Evolutionary conservation across 495 filamentous ascomycete genomes (phyloP), one percentile per base, ranked within the genome.

Genomic region (Cryomyces minteri): DNA sequence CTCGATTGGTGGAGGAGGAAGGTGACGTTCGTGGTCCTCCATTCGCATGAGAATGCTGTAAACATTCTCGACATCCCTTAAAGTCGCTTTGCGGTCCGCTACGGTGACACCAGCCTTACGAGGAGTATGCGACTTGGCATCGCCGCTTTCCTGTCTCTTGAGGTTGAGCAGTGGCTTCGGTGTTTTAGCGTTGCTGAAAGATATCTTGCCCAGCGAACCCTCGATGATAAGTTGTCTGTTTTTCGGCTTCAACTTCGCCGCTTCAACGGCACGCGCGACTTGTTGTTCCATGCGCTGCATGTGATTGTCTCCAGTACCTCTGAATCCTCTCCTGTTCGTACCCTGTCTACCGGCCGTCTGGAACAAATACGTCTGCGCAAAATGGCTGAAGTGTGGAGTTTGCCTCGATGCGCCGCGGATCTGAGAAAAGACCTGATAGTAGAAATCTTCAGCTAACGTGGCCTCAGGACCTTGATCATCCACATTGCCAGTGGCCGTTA

Each of bases 201-300:
- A 87, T 32, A 99, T 99, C 64, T 99, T 99, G 46, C 90, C 90
- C 48, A 99, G 60, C 53, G 86, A 95, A n/a, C 90, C 90, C 59
- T 96, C 90, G 40, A 99, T 86, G 14, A 95, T 85, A n/a, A 99
- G 70, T 56, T 94, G 86, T 62, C 93, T 94, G 57, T 88, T 93
- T 67, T 99, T 99, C 4, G 90, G 90, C 62, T 93, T 88, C 37
- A 79, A 78, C 61, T 96, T 96, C 32, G 92, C 92, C 3, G 90
- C 92, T 52, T 96, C 90, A 0, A 99, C 92, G 5, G 90, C 90
- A 32, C 90, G 80, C 57, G 93, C 87, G 25, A 99, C 90, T 58
- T 99, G 90, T 56, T 96, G 92, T 61, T 99, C 87, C 90, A 99
- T 99, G 29, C 90, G 77, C 56, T 95, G 90, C 71, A 96, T 80